A percentile compares a stretch with the other conserved stretches of the same genome.
These are phyloP conservation scores for Bisporella sp. DNA, from an alignment of 2,329 filamentous ascomycete species.

Conservation along the genomic window DNA sequence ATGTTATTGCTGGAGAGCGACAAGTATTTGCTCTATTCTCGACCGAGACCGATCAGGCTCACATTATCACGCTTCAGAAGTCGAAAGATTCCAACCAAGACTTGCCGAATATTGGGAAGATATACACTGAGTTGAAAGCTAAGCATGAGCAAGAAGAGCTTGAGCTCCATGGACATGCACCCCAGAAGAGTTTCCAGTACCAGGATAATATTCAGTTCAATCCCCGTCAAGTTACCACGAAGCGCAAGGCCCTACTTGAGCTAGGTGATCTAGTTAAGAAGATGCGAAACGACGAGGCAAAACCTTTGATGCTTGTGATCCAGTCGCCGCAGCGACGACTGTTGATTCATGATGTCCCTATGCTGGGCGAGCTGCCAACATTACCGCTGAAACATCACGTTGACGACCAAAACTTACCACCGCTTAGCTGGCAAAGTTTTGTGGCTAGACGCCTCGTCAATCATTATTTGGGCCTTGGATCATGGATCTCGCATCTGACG, in stretches of 20 bases:
- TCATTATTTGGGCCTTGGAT: constrained; percentile 87
- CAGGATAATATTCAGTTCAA: constrained; percentile 82
- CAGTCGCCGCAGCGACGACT: constrained; percentile 82
- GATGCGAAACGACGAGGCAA: constrained; percentile 76
- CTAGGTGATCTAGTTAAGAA: constrained; percentile 84
- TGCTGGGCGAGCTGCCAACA: constrained; percentile 77
- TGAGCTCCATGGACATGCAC: constrained; percentile 61
- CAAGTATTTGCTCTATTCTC: constrained; percentile 95
- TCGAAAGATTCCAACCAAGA: constrained; percentile 71
- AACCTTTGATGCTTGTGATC: constrained; percentile 76
- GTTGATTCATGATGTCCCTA: constrained; percentile 77
- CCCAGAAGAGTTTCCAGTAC: constrained; percentile 80
- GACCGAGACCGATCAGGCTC: constrained; percentile 68
- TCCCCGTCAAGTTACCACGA: constrained; percentile 79
- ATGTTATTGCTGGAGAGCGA: constrained; percentile 82
- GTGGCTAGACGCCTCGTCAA: constrained; percentile 79
- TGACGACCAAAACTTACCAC: constrained; percentile 79
- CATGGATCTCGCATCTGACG: constrained; percentile 84
- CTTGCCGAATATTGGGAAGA: constrained; percentile 81
- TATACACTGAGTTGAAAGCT: constrained; percentile 72
- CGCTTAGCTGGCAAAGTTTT: constrained; percentile 88
- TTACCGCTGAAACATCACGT: constrained; percentile 75
- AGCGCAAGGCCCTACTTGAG: constrained; percentile 82
- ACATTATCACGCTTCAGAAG: constrained; percentile 83
- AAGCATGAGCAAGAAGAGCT: constrained; percentile 44